Evolutionary conservation across 23 red algal species (phyloP), one percentile per base, ranked within the genome.

Genomic region (Gracilaria domingensis): DNA sequence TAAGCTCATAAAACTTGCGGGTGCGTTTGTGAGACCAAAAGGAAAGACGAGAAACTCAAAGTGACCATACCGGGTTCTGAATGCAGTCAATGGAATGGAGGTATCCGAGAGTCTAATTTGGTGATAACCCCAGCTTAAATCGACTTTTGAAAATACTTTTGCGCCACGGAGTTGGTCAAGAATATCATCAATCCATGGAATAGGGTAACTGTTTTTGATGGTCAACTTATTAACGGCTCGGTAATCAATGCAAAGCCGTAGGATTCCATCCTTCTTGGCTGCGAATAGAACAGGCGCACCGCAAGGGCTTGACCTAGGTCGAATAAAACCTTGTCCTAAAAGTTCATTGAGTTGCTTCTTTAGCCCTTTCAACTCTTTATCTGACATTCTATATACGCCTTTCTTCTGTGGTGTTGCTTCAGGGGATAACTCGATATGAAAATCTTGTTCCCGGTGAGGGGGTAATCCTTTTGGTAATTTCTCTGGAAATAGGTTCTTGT

Each of bases 21-120:
- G 85, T 23, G 85, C 85, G 12, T 57, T 88, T 1, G 57, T 76
- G 0, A 88, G 69, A 26, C 85, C 42, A 77, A 76, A 88, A 0
- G 85, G 85, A 0, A 60, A 44, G 8, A 88, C 20, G 11, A 79
- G 69, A 23, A 76, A 88, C 25, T 88, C 66, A 70, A 40, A 88
- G 36, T 64, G 45, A 0, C 85, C 69, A 56, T 48, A 78, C n/a
- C 74, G 23, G 1, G 40, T 88, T 14, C 85, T 57, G 0, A 78
- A 88, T 0, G 69, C 56, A 0, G 85, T 78, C 12, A 75, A 28
- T 9, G 65, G 67, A 20, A 88, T 58, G 9, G 69, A 74, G 58
- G 28, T 28, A 20, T 81, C 77, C 1, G 55, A 53, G 17, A 85
- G 33, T 25, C 81, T 26, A n/a, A 49, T 54, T 42, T 69, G 81